phyloP scores from a whole-genome alignment of 331 rosid species.

The Malus hybrid region DNA sequence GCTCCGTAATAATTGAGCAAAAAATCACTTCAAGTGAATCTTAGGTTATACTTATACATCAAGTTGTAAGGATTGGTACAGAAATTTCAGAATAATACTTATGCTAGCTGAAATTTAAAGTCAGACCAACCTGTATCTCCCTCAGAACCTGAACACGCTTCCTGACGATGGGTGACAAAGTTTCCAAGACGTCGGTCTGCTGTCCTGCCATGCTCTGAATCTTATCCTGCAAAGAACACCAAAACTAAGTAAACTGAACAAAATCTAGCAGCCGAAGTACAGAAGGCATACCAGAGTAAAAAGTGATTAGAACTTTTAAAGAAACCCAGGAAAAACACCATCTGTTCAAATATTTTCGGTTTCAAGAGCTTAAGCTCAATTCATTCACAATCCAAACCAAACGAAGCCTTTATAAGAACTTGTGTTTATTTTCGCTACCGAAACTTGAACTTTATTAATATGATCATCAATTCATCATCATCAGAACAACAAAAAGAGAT shows the following conservation, averaged over 20 bases:
- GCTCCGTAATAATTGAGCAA: not conserved
- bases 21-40: not conserved
- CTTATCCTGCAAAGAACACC: conserved; percentile 37
- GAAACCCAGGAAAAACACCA: not conserved
- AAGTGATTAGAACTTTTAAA: not conserved
- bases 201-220: conserved; percentile 44
- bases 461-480: not conserved
- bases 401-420: not conserved
- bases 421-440: not conserved
- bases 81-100: not conserved
- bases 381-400: not conserved
- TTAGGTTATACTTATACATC: not conserved
- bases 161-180: conserved; percentile 40
- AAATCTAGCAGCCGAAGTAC: not conserved
- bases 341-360: not conserved
- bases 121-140: conserved; percentile 46
- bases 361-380: not conserved
- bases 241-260: not conserved
- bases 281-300: not conserved
- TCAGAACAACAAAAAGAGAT: not conserved
- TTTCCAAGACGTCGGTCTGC: conserved; percentile 34
- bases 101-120: not conserved
- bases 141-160: conserved; percentile 47
- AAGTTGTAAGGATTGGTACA: not conserved
- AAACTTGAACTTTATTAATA: not conserved